Conservation (phyloP, 345 rosid genomes). For the Passiflora organensis region DNA sequence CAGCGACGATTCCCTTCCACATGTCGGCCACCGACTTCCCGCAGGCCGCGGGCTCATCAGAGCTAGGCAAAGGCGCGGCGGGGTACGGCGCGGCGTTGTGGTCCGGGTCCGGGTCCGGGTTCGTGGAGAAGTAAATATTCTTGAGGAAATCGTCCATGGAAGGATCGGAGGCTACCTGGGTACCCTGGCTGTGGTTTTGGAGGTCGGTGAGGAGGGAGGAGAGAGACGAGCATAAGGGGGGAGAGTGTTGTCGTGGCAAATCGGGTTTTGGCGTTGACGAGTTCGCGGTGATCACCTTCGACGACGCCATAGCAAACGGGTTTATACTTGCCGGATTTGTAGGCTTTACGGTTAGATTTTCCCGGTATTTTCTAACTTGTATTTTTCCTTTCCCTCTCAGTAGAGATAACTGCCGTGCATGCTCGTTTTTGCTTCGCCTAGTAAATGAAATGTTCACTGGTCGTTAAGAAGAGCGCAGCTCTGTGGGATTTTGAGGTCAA, state of each 20-base stretch:
- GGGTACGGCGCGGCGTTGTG: background rate
- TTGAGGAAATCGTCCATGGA: conserved; percentile 51
- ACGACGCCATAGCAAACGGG: conserved; percentile 32
- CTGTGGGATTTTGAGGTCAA: no score
- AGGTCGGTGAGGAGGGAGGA: conserved; percentile 47
- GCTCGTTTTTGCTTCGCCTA: no score
- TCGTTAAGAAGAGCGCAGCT: no score
- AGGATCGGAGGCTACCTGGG: conserved; percentile 13
- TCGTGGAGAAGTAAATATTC: conserved; percentile 35
- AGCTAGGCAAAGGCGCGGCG: conserved; percentile 17
- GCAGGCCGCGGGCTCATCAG: background rate
- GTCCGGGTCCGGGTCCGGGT: no score
- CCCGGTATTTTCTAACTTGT: no score
- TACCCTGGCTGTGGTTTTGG: conserved; percentile 23
- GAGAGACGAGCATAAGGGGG: conserved; percentile 35
- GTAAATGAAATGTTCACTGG: no score
- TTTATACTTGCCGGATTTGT: no score
- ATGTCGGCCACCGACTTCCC: conserved; percentile 45
- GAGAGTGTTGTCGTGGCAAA: conserved; percentile 41
- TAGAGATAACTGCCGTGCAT: no score
- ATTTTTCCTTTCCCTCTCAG: no score
- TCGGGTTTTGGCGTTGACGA: conserved; percentile 42
- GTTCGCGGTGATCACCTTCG: conserved; percentile 42
- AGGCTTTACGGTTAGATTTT: no score
- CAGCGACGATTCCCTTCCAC: conserved; percentile 56